Conservation (phyloP, 352 stramenopile species). For the Phytophthora brassicae region DNA sequence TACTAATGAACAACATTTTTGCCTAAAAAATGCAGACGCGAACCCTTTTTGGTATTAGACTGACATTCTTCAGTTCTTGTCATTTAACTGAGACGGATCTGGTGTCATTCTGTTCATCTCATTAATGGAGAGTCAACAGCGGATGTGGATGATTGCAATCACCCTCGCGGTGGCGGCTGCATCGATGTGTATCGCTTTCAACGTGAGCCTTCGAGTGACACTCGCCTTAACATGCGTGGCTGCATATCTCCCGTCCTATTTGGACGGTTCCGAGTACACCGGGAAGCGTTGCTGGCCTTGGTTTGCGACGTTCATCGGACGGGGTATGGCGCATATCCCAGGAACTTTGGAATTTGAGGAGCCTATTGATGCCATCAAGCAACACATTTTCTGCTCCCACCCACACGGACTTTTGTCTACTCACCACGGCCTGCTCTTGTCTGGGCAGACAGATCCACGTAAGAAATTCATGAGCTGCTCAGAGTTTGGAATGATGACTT, state of each 20-base stretch:
- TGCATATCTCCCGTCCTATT: conserved; percentile 59
- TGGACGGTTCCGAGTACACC: conserved; percentile 58
- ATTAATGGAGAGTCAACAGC: conserved; percentile 16
- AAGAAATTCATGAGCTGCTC: conserved; percentile 2
- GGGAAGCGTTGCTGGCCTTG: conserved; percentile 60
- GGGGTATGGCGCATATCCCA: conserved; percentile 37
- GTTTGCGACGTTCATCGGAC: conserved; percentile 46
- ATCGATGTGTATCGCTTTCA: conserved; percentile 35
- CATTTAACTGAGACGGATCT: no score
- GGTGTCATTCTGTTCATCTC: no score
- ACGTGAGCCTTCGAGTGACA: conserved; percentile 16
- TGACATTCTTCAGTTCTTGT: background rate
- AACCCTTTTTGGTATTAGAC: conserved; percentile 24
- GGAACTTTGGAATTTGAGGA: conserved; percentile 76
- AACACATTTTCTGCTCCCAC: conserved; percentile 83
- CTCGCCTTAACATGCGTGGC: conserved; percentile 30
- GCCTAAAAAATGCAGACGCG: no score
- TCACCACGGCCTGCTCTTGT: conserved; percentile 69
- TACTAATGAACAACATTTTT: no score
- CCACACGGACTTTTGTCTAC: conserved; percentile 73
- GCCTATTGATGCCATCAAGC: conserved; percentile 52
- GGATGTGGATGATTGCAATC: conserved; percentile 33
- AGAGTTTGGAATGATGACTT: background rate
- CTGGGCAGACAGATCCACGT: conserved; percentile 60
- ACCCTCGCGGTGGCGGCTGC: conserved; percentile 34